Conservation (phyloP, 805 yeast genomes). For the Candida xyloterini region DNA sequence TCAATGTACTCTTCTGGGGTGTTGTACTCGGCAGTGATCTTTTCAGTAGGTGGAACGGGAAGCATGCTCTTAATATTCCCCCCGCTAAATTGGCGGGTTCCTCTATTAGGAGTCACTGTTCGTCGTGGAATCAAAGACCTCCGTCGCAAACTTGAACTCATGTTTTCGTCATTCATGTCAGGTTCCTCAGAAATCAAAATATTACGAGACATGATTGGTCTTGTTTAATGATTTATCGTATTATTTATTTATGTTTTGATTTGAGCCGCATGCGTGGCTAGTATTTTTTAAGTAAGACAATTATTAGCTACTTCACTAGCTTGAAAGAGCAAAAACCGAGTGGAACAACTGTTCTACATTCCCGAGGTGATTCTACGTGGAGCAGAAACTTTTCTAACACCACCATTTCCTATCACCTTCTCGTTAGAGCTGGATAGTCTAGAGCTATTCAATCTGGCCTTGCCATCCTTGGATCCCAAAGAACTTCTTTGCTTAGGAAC, state of each 20-base stretch:
- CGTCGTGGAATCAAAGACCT: conserved; percentile 14
- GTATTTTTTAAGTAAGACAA: not conserved
- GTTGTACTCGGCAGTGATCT: not conserved
- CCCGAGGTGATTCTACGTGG: conserved; percentile 25
- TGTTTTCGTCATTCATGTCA: not conserved
- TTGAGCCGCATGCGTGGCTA: conserved; percentile 1
- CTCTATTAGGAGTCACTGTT: conserved; percentile 6
- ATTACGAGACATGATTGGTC: conserved; percentile 1
- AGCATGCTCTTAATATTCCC: conserved; percentile 9
- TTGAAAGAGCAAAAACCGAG: conserved; percentile 4
- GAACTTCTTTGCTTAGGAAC: conserved; percentile 30
- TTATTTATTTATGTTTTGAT: conserved; percentile 7
- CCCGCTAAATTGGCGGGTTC: conserved; percentile 2
- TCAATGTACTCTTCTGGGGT: conserved; percentile 23
- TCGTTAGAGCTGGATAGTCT: conserved; percentile 29
- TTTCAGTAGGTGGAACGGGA: conserved; percentile 8
- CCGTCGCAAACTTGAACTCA: not conserved
- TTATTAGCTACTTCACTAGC: conserved; percentile 7
- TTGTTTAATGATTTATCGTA: conserved; percentile 4
- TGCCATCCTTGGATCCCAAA: conserved; percentile 20
- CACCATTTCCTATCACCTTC: conserved; percentile 34
- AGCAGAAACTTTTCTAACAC: conserved; percentile 36
- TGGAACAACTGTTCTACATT: conserved; percentile 7
- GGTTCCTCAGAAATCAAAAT: not conserved
- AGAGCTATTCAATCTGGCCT: conserved; percentile 17